Evolutionary conservation across 1,284 basidiomycete genomes (phyloP).

Genomic region (Cutaneotrichosporon curvatum): DNA sequence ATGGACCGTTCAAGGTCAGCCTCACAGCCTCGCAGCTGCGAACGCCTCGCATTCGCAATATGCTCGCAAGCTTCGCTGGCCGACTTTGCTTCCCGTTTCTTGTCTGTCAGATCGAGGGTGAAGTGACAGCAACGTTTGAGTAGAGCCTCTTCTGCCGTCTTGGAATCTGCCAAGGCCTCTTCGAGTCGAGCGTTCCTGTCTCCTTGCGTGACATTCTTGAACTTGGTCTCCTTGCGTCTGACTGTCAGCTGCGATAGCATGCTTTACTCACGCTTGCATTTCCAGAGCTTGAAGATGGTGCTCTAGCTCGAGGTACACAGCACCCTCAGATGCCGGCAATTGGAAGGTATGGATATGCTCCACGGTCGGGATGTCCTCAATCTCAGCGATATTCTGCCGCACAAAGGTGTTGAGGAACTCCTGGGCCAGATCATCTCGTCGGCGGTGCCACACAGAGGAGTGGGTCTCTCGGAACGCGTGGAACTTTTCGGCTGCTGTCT

Average conservation of each 20-base stretch:
- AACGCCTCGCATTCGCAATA: conserved; percentile 72
- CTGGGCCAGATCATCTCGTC: conserved; percentile 76
- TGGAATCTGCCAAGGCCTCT: conserved; percentile 79
- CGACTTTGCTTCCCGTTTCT: conserved; percentile 48
- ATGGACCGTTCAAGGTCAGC: conserved; percentile 63
- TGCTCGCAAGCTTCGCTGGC: conserved; percentile 87
- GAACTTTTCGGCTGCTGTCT: conserved; percentile 85
- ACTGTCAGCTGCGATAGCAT: neutral
- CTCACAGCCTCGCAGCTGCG: conserved; percentile 72
- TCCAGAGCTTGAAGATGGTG: conserved; percentile 65
- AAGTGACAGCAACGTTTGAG: conserved; percentile 91
- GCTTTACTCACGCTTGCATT: conserved; percentile 38
- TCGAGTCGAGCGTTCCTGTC: conserved; percentile 84
- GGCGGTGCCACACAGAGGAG: conserved; percentile 82
- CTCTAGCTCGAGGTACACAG: conserved; percentile 92
- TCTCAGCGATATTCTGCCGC: conserved; percentile 92
- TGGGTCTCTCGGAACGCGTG: conserved; percentile 94
- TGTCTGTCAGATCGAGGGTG: conserved; percentile 60
- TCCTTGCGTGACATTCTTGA: conserved; percentile 49
- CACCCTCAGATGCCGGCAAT: conserved; percentile 86
- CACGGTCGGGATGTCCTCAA: conserved; percentile 83
- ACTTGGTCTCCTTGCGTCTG: conserved; percentile 71
- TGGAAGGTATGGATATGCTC: conserved; percentile 61
- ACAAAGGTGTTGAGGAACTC: conserved; percentile 75
- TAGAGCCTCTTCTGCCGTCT: conserved; percentile 82